phyloP scores from a whole-genome alignment of 2,329 filamentous ascomycete genomes.

The Hypoxylon sp. region DNA sequence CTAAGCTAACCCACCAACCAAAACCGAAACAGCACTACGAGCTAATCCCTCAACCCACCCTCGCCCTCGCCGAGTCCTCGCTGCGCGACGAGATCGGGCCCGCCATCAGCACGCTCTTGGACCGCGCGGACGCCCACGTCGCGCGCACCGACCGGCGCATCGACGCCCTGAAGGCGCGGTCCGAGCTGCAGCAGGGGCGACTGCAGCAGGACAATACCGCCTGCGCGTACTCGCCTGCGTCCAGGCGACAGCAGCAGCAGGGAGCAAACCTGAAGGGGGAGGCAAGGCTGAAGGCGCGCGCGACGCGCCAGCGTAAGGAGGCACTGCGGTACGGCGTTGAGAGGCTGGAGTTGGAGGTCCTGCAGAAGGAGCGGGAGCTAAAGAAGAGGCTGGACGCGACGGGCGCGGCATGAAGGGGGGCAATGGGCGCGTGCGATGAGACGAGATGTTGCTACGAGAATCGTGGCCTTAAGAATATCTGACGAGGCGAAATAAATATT shows the following conservation, averaged over 20 bases:
- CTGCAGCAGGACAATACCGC: constrained; percentile 55
- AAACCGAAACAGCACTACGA: constrained; percentile 85
- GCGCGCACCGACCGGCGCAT: constrained; percentile 86
- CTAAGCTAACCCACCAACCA: neutral
- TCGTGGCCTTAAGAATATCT: too few species aligned
- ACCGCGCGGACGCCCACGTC: constrained; percentile 84
- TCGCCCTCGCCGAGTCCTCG: constrained; percentile 83
- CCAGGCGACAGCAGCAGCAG: constrained; percentile 10
- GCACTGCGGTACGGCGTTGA: constrained; percentile 88
- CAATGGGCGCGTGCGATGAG: too few species aligned
- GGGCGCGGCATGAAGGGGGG: constrained; percentile 44
- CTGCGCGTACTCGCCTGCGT: constrained; percentile 45
- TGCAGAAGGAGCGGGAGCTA: constrained; percentile 75
- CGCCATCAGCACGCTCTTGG: constrained; percentile 81
- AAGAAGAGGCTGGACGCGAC: constrained; percentile 60
- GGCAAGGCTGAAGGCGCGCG: constrained; percentile 65
- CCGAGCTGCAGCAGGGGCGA: constrained; percentile 83
- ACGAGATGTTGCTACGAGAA: neutral
- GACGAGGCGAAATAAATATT: too few species aligned
- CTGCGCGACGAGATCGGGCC: constrained; percentile 92
- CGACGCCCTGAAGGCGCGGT: constrained; percentile 83
- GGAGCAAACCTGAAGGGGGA: constrained; percentile 62
- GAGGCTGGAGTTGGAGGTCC: constrained; percentile 85
- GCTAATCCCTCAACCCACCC: constrained; percentile 85
- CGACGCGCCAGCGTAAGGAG: constrained; percentile 84